These are phyloP conservation scores for Nemania sp. DNA, from an alignment of 2,329 filamentous ascomycete genomes.

Conservation along the genomic window DNA sequence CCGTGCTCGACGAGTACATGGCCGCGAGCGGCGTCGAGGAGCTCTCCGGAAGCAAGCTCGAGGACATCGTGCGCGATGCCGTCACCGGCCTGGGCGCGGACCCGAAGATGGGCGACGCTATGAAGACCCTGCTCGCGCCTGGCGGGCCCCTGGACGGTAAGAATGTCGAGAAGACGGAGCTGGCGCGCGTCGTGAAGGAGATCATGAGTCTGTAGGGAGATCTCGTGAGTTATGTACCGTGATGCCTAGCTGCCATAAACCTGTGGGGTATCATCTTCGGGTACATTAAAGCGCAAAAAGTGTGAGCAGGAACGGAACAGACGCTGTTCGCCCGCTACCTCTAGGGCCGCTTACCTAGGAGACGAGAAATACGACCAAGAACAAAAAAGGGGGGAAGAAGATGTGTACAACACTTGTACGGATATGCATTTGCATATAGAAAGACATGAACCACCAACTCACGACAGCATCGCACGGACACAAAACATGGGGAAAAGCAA, in stretches of 20 bases:
- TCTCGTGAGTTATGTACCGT: too few relatives aligned
- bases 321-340: background rate
- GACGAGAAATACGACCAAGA: background rate
- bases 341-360: too few relatives aligned
- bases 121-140: constrained; percentile 62
- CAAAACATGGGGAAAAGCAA: background rate
- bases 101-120: constrained; percentile 59
- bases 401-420: background rate
- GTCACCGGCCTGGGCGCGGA: constrained; percentile 55
- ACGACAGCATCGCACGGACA: constrained; percentile 5
- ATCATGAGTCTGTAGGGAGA: constrained; percentile 10
- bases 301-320: background rate
- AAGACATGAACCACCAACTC: background rate
- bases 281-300: background rate
- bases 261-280: background rate
- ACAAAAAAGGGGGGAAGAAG: too few relatives aligned
- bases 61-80: constrained; percentile 53
- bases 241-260: background rate
- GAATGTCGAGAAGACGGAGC: constrained; percentile 63
- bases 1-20: constrained; percentile 67
- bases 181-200: constrained; percentile 65
- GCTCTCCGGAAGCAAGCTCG: constrained; percentile 62
- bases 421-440: background rate
- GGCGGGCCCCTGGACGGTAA: constrained; percentile 62
- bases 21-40: constrained; percentile 61